Evolutionary conservation across 2,329 filamentous ascomycete genomes (phyloP).

Genomic region (Epichloe aotearoae): DNA sequence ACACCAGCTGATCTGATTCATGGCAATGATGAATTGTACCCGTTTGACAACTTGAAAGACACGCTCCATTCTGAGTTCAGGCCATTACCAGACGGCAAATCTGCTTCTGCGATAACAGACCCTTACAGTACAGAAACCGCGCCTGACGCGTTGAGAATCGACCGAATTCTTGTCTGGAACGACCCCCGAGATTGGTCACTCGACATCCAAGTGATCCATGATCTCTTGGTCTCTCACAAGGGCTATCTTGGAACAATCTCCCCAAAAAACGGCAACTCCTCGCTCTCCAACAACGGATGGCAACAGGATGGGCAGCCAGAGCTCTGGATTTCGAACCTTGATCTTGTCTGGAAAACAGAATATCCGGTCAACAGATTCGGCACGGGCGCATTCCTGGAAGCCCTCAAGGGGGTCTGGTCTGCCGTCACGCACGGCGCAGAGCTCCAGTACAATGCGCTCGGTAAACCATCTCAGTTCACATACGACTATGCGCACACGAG

Average conservation of each 20-base stretch:
- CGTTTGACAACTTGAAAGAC: constrained; percentile 46
- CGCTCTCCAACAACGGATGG: constrained; percentile 62
- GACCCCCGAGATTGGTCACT: constrained; percentile 96
- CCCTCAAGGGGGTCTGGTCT: constrained; percentile 63
- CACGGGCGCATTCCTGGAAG: constrained; percentile 79
- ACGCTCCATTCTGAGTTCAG: constrained; percentile 17
- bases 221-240: constrained; percentile 65
- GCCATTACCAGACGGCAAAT: constrained; percentile 21
- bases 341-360: constrained; percentile 76
- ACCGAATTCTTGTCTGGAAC: constrained; percentile 88
- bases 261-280: constrained; percentile 54
- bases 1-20: constrained; percentile 74
- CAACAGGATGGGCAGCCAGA: constrained; percentile 68
- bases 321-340: constrained; percentile 81
- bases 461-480: constrained; percentile 67
- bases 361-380: constrained; percentile 80
- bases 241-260: constrained; percentile 76
- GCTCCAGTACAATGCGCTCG: constrained; percentile 55
- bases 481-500: constrained; percentile 71
- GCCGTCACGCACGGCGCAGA: constrained; percentile 51
- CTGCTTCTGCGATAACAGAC: constrained; percentile 17
- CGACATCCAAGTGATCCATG: constrained; percentile 71
- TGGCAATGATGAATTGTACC: constrained; percentile 65
- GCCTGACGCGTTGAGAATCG: constrained; percentile 52
- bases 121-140: constrained; percentile 22